phyloP scores from a whole-genome alignment of 2,329 filamentous ascomycete species.

The Fusarium nodosum region DNA sequence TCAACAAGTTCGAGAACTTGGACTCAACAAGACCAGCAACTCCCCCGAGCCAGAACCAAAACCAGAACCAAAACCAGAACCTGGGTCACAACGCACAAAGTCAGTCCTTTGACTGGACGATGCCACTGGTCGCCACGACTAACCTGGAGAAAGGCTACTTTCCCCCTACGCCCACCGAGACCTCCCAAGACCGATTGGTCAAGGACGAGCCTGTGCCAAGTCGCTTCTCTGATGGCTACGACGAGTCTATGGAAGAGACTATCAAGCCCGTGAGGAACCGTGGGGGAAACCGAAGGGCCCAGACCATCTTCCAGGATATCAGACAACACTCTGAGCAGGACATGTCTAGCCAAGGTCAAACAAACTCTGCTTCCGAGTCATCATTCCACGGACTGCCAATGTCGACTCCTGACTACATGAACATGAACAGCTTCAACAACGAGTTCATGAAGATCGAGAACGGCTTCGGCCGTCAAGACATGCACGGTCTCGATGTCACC shows the following conservation, averaged over 20 bases:
- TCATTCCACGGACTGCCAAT: slow-evolving; percentile 65
- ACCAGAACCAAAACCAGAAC: slow-evolving; percentile 62
- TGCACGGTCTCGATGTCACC: slow-evolving; percentile 60
- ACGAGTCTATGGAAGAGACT: slow-evolving; percentile 76
- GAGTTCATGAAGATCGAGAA: slow-evolving; percentile 60
- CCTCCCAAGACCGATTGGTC: slow-evolving; percentile 65
- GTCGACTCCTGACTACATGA: slow-evolving; percentile 69
- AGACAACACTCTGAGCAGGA: slow-evolving; percentile 67
- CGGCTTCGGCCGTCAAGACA: slow-evolving; percentile 54
- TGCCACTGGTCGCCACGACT: slow-evolving; percentile 21
- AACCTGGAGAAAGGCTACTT: slow-evolving; percentile 65
- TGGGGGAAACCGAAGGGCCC: slow-evolving; percentile 58
- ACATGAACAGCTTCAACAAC: slow-evolving; percentile 62
- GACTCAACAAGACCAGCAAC: slow-evolving; percentile 70
- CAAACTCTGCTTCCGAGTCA: slow-evolving; percentile 63
- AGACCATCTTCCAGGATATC: slow-evolving; percentile 71
- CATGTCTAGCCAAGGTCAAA: slow-evolving; percentile 68
- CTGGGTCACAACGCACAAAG: slow-evolving; percentile 62
- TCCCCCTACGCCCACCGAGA: slow-evolving; percentile 76
- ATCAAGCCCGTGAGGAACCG: slow-evolving; percentile 68
- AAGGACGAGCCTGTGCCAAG: slow-evolving; percentile 60
- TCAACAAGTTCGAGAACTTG: slow-evolving; percentile 70
- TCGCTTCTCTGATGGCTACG: slow-evolving; percentile 72
- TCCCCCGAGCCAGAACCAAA: slow-evolving; percentile 68
- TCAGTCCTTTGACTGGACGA: slow-evolving; percentile 57